Conservation (phyloP, 495 filamentous ascomycete genomes). For the Penicillium steckii region DNA sequence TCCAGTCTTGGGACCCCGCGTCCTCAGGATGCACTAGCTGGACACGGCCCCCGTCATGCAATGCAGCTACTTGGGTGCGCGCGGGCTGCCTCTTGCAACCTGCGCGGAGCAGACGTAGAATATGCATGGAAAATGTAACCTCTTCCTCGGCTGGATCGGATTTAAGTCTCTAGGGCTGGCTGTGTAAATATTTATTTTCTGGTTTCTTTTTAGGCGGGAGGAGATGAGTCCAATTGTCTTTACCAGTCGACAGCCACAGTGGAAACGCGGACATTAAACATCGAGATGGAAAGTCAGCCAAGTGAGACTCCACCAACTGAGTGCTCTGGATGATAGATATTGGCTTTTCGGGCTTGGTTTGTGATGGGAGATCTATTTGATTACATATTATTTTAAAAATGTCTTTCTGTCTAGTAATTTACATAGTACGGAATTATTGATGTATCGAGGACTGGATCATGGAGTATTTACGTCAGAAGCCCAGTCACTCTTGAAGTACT, state of each 20-base stretch:
- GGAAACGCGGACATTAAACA: constrained; percentile 1
- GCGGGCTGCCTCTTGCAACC: neutral
- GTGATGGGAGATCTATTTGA: neutral
- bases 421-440: too few relatives aligned
- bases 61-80: constrained; percentile 1
- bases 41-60: constrained; percentile 16
- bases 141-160: constrained; percentile 9
- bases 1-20: constrained; percentile 5
- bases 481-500: too few relatives aligned
- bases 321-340: neutral
- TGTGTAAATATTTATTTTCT: too few relatives aligned
- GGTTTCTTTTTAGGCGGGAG: neutral
- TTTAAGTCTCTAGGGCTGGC: too few relatives aligned
- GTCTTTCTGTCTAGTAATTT: too few relatives aligned
- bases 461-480: too few relatives aligned
- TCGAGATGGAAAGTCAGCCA: neutral
- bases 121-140: constrained; percentile 45
- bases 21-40: constrained; percentile 17
- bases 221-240: neutral
- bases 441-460: too few relatives aligned
- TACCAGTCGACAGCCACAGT: constrained; percentile 4
- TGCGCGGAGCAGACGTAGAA: constrained; percentile 41
- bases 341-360: neutral
- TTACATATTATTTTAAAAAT: too few relatives aligned
- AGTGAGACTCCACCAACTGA: constrained; percentile 2